phyloP scores from a whole-genome alignment of 768 basidiomycete genomes.

The Piloderma croceum region DNA sequence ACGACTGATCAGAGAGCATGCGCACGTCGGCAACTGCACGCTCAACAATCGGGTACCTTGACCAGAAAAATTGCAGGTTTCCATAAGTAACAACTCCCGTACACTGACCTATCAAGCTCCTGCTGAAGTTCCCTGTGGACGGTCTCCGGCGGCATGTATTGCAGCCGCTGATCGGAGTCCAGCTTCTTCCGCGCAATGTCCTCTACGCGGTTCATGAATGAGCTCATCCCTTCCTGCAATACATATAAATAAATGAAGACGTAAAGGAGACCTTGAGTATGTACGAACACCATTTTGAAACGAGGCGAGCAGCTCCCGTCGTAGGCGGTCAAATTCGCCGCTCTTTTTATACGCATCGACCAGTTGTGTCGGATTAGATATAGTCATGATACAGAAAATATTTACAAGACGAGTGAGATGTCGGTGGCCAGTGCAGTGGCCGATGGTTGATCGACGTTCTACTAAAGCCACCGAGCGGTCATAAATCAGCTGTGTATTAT shows the following conservation, averaged over 20 bases:
- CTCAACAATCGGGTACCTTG: conserved; percentile 62
- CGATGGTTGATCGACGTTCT: background rate
- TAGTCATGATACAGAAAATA: conserved; percentile 31
- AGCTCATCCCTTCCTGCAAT: conserved; percentile 45
- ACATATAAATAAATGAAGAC: too few relatives aligned
- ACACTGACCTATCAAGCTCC: conserved; percentile 63
- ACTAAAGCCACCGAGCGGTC: background rate
- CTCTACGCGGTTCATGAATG: conserved; percentile 54
- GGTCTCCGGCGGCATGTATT: conserved; percentile 45
- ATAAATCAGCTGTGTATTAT: too few relatives aligned
- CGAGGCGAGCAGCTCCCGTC: conserved; percentile 56
- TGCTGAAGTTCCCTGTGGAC: conserved; percentile 62
- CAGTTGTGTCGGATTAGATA: conserved; percentile 54
- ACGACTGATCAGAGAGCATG: conserved; percentile 43
- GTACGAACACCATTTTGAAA: conserved; percentile 57
- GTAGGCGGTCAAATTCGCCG: conserved; percentile 70
- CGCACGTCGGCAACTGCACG: conserved; percentile 50
- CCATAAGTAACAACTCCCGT: too few relatives aligned
- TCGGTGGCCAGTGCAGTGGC: conserved; percentile 1
- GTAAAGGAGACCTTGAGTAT: too few relatives aligned
- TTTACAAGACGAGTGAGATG: background rate
- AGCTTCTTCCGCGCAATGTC: conserved; percentile 57
- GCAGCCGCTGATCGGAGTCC: conserved; percentile 46
- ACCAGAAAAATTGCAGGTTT: too few relatives aligned
- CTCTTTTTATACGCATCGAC: conserved; percentile 74